These are phyloP conservation scores for Cryphonectria carpinicola DNA, from an alignment of 2,329 filamentous ascomycete genomes.

Conservation along the genomic window DNA sequence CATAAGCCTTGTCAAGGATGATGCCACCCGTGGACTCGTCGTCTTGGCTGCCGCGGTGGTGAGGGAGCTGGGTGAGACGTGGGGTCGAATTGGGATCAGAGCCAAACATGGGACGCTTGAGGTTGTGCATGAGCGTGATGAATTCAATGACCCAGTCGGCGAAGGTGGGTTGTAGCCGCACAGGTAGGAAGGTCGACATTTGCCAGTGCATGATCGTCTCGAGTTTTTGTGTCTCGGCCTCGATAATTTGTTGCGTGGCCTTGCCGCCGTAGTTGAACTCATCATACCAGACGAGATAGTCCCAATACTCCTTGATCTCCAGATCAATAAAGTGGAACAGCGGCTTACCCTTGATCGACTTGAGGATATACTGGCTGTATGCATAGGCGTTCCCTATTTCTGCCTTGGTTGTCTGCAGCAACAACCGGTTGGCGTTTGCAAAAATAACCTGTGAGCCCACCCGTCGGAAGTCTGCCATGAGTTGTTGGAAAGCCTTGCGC, in stretches of 20 bases:
- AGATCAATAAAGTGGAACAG: slow-evolving; percentile 97
- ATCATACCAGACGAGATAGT: slow-evolving; percentile 98
- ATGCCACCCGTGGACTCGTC: slow-evolving; percentile 64
- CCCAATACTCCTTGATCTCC: slow-evolving; percentile 98
- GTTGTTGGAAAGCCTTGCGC: slow-evolving; percentile 92
- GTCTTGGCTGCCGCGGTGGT: slow-evolving; percentile 55
- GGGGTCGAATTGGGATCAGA: slow-evolving; percentile 54
- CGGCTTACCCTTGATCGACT: slow-evolving; percentile 93
- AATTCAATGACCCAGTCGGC: slow-evolving; percentile 94
- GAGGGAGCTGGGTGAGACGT: slow-evolving; percentile 61
- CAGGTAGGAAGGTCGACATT: slow-evolving; percentile 84
- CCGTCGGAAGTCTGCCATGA: slow-evolving; percentile 94
- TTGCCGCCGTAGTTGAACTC: slow-evolving; percentile 99
- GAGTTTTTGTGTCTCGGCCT: slow-evolving; percentile 72
- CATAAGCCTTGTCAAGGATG: slow-evolving; percentile 80
- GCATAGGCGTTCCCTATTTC: slow-evolving; percentile 97
- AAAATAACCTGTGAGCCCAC: slow-evolving; percentile 97
- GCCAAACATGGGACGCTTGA: slow-evolving; percentile 71
- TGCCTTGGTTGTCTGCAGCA: slow-evolving; percentile 94
- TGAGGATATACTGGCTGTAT: slow-evolving; percentile 96
- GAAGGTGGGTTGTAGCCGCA: slow-evolving; percentile 80
- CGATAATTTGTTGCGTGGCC: slow-evolving; percentile 80
- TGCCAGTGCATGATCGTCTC: slow-evolving; percentile 99
- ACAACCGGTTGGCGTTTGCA: slow-evolving; percentile 83
- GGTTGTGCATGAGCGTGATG: slow-evolving; percentile 87